Evolutionary conservation across 2,329 filamentous ascomycete species (phyloP).

Genomic region (Helicocarpus griseus): DNA sequence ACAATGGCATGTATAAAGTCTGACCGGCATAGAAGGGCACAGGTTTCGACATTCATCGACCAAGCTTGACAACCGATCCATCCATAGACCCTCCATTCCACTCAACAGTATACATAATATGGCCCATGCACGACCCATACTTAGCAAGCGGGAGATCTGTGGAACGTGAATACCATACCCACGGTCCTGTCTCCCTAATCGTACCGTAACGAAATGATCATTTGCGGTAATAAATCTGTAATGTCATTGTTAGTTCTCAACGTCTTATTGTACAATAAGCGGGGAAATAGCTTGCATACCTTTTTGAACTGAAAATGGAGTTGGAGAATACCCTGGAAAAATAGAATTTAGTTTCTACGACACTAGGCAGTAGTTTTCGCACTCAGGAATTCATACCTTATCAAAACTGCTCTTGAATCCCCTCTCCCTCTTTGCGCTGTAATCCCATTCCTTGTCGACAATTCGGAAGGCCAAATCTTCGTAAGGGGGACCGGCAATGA

Average conservation of each 20-base stretch:
- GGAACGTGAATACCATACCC: neutral
- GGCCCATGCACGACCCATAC: neutral
- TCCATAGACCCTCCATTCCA: neutral
- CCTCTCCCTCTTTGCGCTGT: conserved; percentile 86
- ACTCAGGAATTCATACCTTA: conserved; percentile 52
- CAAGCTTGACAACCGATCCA: neutral
- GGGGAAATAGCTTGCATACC: conserved; percentile 42
- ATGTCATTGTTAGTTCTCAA: conserved; percentile 40
- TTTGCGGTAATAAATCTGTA: conserved; percentile 41
- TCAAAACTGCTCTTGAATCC: conserved; percentile 97
- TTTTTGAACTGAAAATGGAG: conserved; percentile 99
- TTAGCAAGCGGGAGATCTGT: neutral
- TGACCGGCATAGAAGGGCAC: neutral
- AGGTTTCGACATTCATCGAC: neutral
- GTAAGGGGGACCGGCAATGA: conserved; percentile 90
- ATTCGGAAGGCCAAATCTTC: conserved; percentile 96
- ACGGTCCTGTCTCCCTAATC: neutral
- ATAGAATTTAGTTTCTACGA: conserved; percentile 4
- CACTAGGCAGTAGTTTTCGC: neutral
- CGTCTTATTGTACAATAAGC: conserved; percentile 9
- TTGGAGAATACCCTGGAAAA: conserved; percentile 72
- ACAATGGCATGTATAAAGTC: neutral
- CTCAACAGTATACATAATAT: neutral
- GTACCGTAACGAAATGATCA: conserved; percentile 19
- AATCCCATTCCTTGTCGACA: conserved; percentile 98